Evolutionary conservation across 805 yeast genomes (phyloP).

Genomic region (Millerozyma miso): DNA sequence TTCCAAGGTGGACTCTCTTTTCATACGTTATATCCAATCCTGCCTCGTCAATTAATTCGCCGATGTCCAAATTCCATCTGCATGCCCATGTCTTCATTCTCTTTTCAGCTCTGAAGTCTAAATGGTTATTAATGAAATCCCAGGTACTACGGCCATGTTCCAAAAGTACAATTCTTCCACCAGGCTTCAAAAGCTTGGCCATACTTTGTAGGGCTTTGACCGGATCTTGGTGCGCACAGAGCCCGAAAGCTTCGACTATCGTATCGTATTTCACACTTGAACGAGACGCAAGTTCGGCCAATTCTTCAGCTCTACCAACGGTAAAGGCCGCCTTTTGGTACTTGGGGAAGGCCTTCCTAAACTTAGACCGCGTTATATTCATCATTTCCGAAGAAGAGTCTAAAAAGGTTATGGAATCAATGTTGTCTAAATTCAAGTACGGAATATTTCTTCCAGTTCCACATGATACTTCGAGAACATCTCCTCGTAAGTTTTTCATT

Average conservation of each 20-base stretch:
- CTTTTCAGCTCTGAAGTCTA: slow-evolving; percentile 78
- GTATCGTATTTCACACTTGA: slow-evolving; percentile 72
- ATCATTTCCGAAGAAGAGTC: slow-evolving; percentile 88
- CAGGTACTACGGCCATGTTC: slow-evolving; percentile 92
- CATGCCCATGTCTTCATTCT: slow-evolving; percentile 94
- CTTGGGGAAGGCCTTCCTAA: slow-evolving; percentile 60
- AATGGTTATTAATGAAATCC: slow-evolving; percentile 68
- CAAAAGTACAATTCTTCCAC: slow-evolving; percentile 79
- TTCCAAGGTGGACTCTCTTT: slow-evolving; percentile 81
- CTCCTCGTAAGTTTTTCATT: slow-evolving; percentile 76
- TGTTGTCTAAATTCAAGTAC: slow-evolving; percentile 55
- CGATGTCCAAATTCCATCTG: slow-evolving; percentile 94
- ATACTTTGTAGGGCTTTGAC: slow-evolving; percentile 75
- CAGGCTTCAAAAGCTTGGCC: slow-evolving; percentile 70
- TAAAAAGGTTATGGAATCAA: slow-evolving; percentile 75
- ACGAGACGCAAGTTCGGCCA: slow-evolving; percentile 49
- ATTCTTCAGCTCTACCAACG: slow-evolving; percentile 84
- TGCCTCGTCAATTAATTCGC: slow-evolving; percentile 76
- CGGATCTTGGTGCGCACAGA: slow-evolving; percentile 95
- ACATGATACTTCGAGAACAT: slow-evolving; percentile 89
- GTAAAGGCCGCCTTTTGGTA: slow-evolving; percentile 78
- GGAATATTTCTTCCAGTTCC: slow-evolving; percentile 94
- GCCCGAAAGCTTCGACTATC: slow-evolving; percentile 87
- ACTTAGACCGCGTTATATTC: slow-evolving; percentile 71
- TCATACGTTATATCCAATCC: slow-evolving; percentile 81